These are phyloP conservation scores for Gonapodya sp. DNA, from an alignment of 192 early-diverging fungal genomes.

Conservation along the genomic window DNA sequence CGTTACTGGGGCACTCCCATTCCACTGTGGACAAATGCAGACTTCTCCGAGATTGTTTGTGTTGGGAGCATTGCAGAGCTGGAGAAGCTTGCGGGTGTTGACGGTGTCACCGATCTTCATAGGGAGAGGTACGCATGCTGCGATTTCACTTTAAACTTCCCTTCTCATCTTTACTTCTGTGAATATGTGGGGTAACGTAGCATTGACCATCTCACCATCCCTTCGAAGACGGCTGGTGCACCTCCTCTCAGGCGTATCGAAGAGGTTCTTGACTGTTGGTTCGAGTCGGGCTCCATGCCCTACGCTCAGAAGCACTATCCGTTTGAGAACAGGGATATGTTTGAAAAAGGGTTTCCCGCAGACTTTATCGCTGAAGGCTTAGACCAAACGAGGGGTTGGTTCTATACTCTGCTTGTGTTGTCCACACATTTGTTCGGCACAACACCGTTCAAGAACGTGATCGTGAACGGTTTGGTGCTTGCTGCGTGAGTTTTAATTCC, in stretches of 20 bases:
- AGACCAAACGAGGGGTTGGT: constrained; percentile 99
- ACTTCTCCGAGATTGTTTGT: constrained; percentile 79
- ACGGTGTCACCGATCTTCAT: constrained; percentile 84
- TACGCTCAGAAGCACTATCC: constrained; percentile 99
- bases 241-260: constrained; percentile 76
- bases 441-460: constrained; percentile 94
- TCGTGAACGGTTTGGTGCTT: constrained; percentile 91
- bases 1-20: constrained; percentile 99
- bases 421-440: constrained; percentile 92
- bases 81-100: constrained; percentile 73
- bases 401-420: constrained; percentile 96
- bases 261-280: constrained; percentile 99
- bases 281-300: constrained; percentile 93
- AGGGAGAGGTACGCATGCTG: constrained; percentile 54
- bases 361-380: constrained; percentile 99
- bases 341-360: constrained; percentile 84
- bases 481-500: constrained; percentile 45
- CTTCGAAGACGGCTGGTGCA: constrained; percentile 71
- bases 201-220: constrained; percentile 94
- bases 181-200: constrained; percentile 9
- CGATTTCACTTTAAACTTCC: background rate
- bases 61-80: constrained; percentile 88
- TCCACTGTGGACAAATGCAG: constrained; percentile 93
- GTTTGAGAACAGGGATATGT: constrained; percentile 90
- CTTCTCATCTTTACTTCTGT: background rate